Conservation (phyloP, 345 rosid genomes). For the Eucalyptus coolabah region DNA sequence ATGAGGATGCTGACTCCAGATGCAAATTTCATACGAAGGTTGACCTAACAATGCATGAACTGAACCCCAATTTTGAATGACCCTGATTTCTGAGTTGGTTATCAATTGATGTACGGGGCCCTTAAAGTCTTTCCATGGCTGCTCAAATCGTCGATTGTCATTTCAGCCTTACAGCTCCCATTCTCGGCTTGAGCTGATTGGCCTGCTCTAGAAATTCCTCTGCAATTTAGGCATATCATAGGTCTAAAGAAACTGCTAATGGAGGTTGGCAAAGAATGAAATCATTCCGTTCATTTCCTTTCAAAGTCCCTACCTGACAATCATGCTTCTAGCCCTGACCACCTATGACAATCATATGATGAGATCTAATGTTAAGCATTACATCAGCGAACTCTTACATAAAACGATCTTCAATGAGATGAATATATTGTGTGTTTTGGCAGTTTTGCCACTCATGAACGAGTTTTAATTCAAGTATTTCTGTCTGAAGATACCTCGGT, state of each 20-base stretch:
- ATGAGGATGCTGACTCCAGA: neutral
- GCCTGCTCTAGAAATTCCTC: neutral
- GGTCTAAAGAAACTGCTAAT: neutral
- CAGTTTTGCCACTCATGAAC: neutral
- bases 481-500: neutral
- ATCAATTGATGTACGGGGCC: neutral
- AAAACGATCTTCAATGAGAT: neutral
- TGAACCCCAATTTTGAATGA: neutral
- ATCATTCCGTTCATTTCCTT: neutral
- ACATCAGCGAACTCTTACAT: neutral
- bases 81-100: neutral
- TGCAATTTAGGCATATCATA: neutral
- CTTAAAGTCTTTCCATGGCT: neutral
- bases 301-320: neutral
- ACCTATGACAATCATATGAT: neutral
- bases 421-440: neutral
- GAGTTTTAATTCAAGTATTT: neutral
- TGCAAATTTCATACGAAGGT: neutral
- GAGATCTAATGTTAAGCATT: neutral
- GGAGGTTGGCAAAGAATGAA: neutral
- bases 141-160: neutral
- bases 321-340: neutral
- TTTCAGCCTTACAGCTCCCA: neutral
- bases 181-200: neutral
- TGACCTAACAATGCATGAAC: neutral